Conservation (phyloP, 306 rosid species). For the Castanea crenata region DNA sequence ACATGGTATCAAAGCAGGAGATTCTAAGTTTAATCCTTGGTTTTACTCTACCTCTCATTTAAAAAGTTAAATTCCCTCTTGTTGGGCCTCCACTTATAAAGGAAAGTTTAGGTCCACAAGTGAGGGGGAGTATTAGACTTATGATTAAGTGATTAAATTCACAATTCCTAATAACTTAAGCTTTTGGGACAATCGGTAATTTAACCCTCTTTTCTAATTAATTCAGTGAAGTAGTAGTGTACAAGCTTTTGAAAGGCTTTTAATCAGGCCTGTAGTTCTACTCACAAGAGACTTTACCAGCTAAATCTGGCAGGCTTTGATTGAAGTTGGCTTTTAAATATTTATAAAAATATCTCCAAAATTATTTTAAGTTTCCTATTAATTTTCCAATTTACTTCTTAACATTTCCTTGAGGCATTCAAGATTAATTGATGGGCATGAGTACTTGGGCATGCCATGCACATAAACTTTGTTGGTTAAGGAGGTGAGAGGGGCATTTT, state of each 20-base stretch:
- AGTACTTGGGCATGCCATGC: background rate
- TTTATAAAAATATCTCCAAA: background rate
- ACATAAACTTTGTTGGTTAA: slow-evolving; percentile 6
- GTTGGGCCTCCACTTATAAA: too few relatives aligned
- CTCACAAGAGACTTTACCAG: background rate
- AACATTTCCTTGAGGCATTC: background rate
- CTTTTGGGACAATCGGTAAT: too few relatives aligned
- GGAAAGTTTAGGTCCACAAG: too few relatives aligned
- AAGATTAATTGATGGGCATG: background rate
- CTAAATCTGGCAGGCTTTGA: background rate
- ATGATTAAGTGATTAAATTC: too few relatives aligned
- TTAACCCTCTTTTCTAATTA: background rate
- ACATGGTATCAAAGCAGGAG: too few relatives aligned
- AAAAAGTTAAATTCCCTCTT: too few relatives aligned
- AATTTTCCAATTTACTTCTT: background rate
- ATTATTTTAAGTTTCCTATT: background rate
- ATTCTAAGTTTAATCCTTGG: too few relatives aligned
- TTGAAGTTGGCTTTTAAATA: background rate
- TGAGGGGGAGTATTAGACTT: too few relatives aligned
- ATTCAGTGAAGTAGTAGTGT: background rate
- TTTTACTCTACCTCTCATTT: too few relatives aligned
- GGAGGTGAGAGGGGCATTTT: slow-evolving; percentile 10
- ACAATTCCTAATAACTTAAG: too few relatives aligned
- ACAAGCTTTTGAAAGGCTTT: background rate
- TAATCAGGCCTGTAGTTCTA: background rate